Conservation (phyloP, 2,329 filamentous ascomycete genomes). For the Ascochyta fabae region DNA sequence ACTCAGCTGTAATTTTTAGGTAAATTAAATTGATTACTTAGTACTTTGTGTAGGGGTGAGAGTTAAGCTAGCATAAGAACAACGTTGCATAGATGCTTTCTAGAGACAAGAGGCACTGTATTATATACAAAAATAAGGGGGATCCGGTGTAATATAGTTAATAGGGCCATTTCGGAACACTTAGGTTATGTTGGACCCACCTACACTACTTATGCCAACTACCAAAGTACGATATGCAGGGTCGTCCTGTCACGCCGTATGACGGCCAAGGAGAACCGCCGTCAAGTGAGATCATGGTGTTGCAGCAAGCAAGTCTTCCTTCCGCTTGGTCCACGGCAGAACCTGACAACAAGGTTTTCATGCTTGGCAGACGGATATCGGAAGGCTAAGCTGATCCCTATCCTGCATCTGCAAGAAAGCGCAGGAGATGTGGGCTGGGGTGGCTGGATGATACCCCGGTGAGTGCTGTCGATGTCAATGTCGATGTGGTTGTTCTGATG, state of each 20-base stretch:
- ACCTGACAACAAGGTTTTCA: neutral
- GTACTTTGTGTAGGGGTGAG: too few relatives aligned
- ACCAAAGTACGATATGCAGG: neutral
- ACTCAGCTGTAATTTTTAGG: too few relatives aligned
- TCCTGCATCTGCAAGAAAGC: neutral
- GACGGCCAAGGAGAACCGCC: neutral
- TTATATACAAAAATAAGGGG: too few relatives aligned
- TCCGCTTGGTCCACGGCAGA: conserved; percentile 1
- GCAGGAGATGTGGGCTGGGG: conserved; percentile 6
- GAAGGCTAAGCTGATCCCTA: neutral
- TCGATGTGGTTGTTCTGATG: neutral
- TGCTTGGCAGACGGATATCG: conserved; percentile 10
- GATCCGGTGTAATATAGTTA: too few relatives aligned
- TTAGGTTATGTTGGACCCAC: too few relatives aligned
- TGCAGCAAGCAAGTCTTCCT: conserved; percentile 5
- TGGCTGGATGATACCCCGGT: conserved; percentile 6
- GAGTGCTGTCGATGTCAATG: neutral
- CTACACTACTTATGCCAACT: too few relatives aligned
- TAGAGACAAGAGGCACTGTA: too few relatives aligned
- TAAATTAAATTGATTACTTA: too few relatives aligned
- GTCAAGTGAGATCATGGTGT: conserved; percentile 16
- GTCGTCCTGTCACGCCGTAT: conserved; percentile 3
- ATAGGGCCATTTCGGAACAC: too few relatives aligned
- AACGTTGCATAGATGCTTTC: too few relatives aligned
- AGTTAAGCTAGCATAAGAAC: too few relatives aligned